Base-by-base conservation (phyloP, 306 rosid genomes). In the peach (Prunus persica) region DNA sequence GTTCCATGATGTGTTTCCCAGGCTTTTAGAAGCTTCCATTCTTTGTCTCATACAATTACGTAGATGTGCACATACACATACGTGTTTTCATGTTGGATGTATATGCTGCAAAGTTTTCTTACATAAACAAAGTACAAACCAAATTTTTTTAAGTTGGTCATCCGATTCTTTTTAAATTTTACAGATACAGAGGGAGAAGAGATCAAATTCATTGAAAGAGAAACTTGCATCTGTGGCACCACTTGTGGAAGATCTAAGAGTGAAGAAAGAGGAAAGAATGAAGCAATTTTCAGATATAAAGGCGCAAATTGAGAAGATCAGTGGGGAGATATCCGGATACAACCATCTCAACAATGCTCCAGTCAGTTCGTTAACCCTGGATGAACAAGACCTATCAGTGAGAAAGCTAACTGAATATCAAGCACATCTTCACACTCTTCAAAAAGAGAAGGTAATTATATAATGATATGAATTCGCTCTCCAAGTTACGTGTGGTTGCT, bases 141-240 rank as follows among this genome's bases (percentile, higher is more conserved):
- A 38, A 38, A 6, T 6, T 11, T 47, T 47, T 76, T 25, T 70
- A 78, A 67, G 47, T 80, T 80, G 76, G 80, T 78, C 49, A 65
- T 88, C 51, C 66, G 62, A 34, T 67, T 81, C 34, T 69, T 54
- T 24, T n/a, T 62, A 11, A 66, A 50, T 51, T 69, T 63, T 78
- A 27, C 87, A 95, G 97, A 88, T 84, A 71, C 91, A 86, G 87
- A 51, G 46, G 25, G 96, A 92, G 74, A 90, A 89, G 85, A 87
- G 90, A 85, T 87, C 88, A 25, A 79, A 82, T 54, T 90, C 98
- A 16, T 78, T 95, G 87, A 95, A 90, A 83, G 91, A 88, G 73
- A 95, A 95, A 78, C 93, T 95, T 78, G 89, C 97, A 49, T 90
- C 92, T 69, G 89, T 95, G 58, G 83, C 90, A 79, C 98, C 98